phyloP scores from a whole-genome alignment of 2,329 filamentous ascomycete species.

The Talaromyces rugulosus region DNA sequence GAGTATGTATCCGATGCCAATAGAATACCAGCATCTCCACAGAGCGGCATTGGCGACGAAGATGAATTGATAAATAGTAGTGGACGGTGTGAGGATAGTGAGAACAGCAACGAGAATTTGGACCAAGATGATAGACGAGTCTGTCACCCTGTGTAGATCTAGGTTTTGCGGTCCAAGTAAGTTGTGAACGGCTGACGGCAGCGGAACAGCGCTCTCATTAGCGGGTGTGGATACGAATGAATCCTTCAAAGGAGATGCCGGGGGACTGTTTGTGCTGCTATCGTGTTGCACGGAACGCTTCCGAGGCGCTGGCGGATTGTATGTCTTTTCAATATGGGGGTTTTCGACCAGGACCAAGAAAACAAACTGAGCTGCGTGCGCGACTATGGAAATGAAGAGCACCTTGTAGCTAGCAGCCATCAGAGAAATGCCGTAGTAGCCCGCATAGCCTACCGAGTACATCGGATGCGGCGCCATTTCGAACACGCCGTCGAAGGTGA shows the following conservation, averaged over 20 bases:
- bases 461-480: constrained; percentile 98
- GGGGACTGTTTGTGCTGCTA: background rate
- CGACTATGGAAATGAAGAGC: constrained; percentile 91
- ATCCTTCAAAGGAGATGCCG: constrained; percentile 9
- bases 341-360: constrained; percentile 92
- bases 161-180: constrained; percentile 78
- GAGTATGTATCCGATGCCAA: constrained; percentile 81
- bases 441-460: constrained; percentile 97
- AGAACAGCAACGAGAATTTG: constrained; percentile 70
- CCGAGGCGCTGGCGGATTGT: constrained; percentile 78
- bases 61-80: constrained; percentile 66
- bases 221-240: constrained; percentile 3
- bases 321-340: constrained; percentile 96
- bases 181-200: constrained; percentile 71
- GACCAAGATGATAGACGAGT: constrained; percentile 74
- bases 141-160: constrained; percentile 82
- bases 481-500: constrained; percentile 98
- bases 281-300: constrained; percentile 43
- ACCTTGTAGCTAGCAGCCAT: constrained; percentile 98
- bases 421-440: constrained; percentile 96
- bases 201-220: constrained; percentile 32
- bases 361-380: constrained; percentile 88
- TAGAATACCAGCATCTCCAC: constrained; percentile 88
- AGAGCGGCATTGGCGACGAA: constrained; percentile 75
- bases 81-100: constrained; percentile 72